phyloP scores from a whole-genome alignment of 805 yeast species.

The Diddensiella caesifluorescens region DNA sequence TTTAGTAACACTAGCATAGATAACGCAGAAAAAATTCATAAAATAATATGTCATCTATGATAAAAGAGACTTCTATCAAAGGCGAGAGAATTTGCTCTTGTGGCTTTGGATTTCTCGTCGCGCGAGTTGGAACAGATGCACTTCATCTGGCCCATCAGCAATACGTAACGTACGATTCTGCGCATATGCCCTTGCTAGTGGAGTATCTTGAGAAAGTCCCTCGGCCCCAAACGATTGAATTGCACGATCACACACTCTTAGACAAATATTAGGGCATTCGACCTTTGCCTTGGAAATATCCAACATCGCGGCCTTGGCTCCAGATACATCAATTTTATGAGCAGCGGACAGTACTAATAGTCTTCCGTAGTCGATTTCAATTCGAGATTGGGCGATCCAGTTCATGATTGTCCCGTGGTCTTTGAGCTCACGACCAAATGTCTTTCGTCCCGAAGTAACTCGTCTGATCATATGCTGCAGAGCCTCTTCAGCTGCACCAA shows the following conservation, averaged over 20 bases:
- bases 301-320: conserved; percentile 49
- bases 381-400: conserved; percentile 47
- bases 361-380: conserved; percentile 50
- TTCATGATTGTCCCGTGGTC: conserved; percentile 47
- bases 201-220: conserved; percentile 58
- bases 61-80: no score
- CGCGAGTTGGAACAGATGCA: conserved; percentile 54
- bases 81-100: no score
- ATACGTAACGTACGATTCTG: conserved; percentile 50
- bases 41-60: no score
- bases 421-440: conserved; percentile 48
- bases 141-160: conserved; percentile 70
- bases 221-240: conserved; percentile 62
- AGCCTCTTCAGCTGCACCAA: conserved; percentile 58
- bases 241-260: conserved; percentile 53
- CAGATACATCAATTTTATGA: conserved; percentile 48
- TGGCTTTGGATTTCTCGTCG: conserved; percentile 32
- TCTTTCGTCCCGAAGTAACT: conserved; percentile 41
- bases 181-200: conserved; percentile 50
- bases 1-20: conserved; percentile 5
- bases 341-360: conserved; percentile 56
- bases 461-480: conserved; percentile 44
- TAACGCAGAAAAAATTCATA: background rate
- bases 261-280: conserved; percentile 52
- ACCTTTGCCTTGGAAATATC: conserved; percentile 63